Conservation (phyloP, 345 rosid species). For the Psidium friedrichsthalianum region DNA sequence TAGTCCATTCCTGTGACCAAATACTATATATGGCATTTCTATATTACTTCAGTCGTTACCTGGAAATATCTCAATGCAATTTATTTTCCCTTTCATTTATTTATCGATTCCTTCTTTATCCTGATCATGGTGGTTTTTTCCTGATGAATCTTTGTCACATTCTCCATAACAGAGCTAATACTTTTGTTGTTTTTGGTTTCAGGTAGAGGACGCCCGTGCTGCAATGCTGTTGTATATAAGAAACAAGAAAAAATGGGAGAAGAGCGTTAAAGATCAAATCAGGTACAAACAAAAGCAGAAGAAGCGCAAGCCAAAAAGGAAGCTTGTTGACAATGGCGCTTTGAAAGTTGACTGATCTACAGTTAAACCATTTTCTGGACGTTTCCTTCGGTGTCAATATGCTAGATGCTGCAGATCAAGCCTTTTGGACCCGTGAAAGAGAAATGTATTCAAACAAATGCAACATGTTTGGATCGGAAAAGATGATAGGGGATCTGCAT, state of each 20-base stretch:
- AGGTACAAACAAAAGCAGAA: slow-evolving; percentile 50
- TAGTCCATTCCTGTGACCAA: neutral
- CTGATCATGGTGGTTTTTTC: neutral
- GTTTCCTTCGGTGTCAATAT: neutral
- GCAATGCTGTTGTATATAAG: slow-evolving; percentile 82
- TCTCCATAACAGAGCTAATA: neutral
- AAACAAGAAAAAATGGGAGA: slow-evolving; percentile 73
- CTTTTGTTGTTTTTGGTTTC: neutral
- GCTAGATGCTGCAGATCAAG: neutral
- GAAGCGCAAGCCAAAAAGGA: slow-evolving; percentile 56
- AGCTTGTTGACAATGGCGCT: neutral
- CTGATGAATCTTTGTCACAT: neutral
- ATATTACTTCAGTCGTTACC: neutral
- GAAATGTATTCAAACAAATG: neutral
- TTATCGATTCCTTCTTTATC: neutral
- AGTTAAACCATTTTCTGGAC: neutral
- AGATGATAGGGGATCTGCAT: neutral
- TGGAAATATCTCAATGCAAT: neutral
- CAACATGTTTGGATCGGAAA: neutral
- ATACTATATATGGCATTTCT: neutral
- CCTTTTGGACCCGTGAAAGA: neutral
- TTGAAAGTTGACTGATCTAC: neutral
- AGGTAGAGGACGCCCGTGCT: slow-evolving; percentile 84
- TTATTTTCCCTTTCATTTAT: neutral
- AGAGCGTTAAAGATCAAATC: slow-evolving; percentile 38